These are phyloP conservation scores for Suillus hirtellus DNA, from an alignment of 768 basidiomycete species.

Conservation along the genomic window DNA sequence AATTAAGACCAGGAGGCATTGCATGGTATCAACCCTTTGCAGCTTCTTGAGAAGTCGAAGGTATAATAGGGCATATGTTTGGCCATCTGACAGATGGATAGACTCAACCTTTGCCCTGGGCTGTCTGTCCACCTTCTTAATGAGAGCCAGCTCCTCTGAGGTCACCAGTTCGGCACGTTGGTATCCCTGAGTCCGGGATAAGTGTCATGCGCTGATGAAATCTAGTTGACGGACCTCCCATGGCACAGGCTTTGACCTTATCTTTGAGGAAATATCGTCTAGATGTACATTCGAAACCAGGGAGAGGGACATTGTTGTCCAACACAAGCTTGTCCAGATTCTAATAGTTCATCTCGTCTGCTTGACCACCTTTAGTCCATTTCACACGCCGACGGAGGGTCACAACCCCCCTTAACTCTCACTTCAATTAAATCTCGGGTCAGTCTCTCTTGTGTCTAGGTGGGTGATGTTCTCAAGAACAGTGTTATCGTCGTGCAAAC, in stretches of 20 bases:
- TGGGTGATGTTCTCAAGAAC: conserved; percentile 36
- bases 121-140: conserved; percentile 90
- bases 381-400: conserved; percentile 10
- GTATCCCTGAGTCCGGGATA: conserved; percentile 65
- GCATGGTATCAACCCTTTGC: conserved; percentile 83
- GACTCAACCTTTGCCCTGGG: conserved; percentile 72
- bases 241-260: conserved; percentile 86
- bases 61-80: conserved; percentile 83
- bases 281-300: conserved; percentile 83
- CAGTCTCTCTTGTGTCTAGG: conserved; percentile 3
- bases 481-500: conserved; percentile 32
- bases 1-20: conserved; percentile 82
- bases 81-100: conserved; percentile 78
- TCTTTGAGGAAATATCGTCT: conserved; percentile 85
- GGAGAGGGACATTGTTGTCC: conserved; percentile 61
- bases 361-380: conserved; percentile 1
- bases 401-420: conserved; percentile 4
- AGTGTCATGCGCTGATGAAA: conserved; percentile 10
- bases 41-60: conserved; percentile 87
- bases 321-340: background rate
- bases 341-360: background rate
- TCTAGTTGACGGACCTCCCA: conserved; percentile 75
- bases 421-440: conserved; percentile 6
- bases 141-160: conserved; percentile 78
- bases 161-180: conserved; percentile 92